Evolutionary conservation across 805 yeast species (phyloP), one percentile per base, ranked within the genome.

Genomic region (Kodamaea hsintzibuensis): DNA sequence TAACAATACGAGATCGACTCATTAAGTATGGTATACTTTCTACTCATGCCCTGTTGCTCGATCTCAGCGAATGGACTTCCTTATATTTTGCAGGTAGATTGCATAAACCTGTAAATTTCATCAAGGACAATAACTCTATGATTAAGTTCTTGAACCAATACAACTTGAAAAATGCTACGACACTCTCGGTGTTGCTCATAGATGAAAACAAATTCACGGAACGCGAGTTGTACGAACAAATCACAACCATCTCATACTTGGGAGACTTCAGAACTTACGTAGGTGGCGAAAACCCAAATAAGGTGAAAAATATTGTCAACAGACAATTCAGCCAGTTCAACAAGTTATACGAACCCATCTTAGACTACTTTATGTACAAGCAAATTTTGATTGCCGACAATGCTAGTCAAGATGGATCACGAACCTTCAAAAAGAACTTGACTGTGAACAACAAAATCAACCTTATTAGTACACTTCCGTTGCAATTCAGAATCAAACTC

Each of bases 211-310:
- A 67, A 12, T 82, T 88, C 60, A 77, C 82, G 49, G 91, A 85
- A 58, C 68, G 71, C n/a, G 82, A 86, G 39, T 79, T 95, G 37
- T 95, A 86, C 72, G 83, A 82, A 63, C 85, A 84, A 58, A 87
- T 95, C 46, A 86, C 98, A 0, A 82, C 83, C 12, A 70, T 95
- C 14, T 89, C 97, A 17, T 95, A 95, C 65, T 72, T 84, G 68
- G 99, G 99, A 16, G 99, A 95, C 67, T 86, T 91, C 27, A 82
- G 99, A 60, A 86, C 91, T 81, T 75, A 79, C 43, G 74, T 92
- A 27, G 89, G 90, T 8, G 98, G 97, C 1, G 99, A 95, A 68
- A 89, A 95, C 67, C 97, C 98, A 4, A 79, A 85, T 61, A 95
- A 95, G 69, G 89, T 92, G 42, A 74, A 77, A 48, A 95, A 95